Base-by-base conservation (phyloP, 768 basidiomycete genomes). In the Lentinula edodes region DNA sequence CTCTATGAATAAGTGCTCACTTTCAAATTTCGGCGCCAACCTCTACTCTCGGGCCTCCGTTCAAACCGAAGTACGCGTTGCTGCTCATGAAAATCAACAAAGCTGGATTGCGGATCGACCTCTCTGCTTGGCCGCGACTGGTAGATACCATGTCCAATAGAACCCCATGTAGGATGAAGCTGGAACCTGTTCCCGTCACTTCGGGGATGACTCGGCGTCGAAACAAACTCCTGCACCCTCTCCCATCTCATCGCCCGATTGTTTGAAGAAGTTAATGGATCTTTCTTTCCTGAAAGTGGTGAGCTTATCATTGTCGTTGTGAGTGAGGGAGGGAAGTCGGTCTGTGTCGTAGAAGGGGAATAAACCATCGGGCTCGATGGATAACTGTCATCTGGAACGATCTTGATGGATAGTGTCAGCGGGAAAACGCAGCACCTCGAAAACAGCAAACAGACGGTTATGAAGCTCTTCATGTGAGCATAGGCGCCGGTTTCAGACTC, bases 341-440 rank as follows among this genome's bases (percentile, higher is more conserved):
- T 56, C 18, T 43, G 23, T 20, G 55, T 28, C 57, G 66, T 64
- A 72, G 71, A 73, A 70, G 63, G 69, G 63, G 69, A 69, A 72
- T 75, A 72, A 70, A 69, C 70, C 69, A 66, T 61, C 61, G 58
- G 23, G 23, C 46, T 41, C 15, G 52, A n/a, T 9, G 4, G 6
- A 36, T 18, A n/a, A 18, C 18, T n/a, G 34, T 34, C 55, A 43
- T 56, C 12, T 28, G 39, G 23, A 32, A 20, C 15, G 6, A 41
- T 42, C 38, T 28, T 28, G 34, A 56, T 15, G 5, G 38, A 41
- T 16, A 42, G 45, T 57, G 36, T 58, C 45, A 51, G 38, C n/a
- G 39, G 15, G 7, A 45, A 18, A 58, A n/a, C 2, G 32, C 32
- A 39, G 28, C 28, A 55, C 18, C 7, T 13, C 20, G 12, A 39